Evolutionary conservation across 2,329 filamentous ascomycete genomes (phyloP).

Genomic region (Talaromyces sp.): DNA sequence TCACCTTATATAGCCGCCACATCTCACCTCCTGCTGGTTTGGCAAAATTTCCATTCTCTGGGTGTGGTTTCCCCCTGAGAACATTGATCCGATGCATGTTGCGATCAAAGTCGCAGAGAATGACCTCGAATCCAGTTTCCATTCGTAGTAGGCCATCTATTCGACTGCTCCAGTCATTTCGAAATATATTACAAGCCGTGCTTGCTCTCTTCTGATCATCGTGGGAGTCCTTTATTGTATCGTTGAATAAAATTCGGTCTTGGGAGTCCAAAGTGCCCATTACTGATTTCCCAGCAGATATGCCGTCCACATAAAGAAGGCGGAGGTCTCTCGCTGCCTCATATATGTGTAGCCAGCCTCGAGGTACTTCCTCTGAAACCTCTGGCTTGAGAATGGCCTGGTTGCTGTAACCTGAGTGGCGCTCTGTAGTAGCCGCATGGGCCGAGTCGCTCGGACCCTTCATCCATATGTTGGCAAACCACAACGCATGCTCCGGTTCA

Average conservation of each 20-base stretch:
- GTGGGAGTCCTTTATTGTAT: slow-evolving; percentile 17
- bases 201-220: slow-evolving; percentile 51
- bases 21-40: background rate
- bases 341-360: slow-evolving; percentile 65
- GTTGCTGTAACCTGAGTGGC: background rate
- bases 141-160: slow-evolving; percentile 3
- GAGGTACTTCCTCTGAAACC: background rate
- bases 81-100: slow-evolving; percentile 21
- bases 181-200: slow-evolving; percentile 53
- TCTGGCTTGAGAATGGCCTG: background rate
- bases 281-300: slow-evolving; percentile 60
- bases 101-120: slow-evolving; percentile 42
- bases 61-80: slow-evolving; percentile 4
- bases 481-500: slow-evolving; percentile 63
- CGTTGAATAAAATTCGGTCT: slow-evolving; percentile 55
- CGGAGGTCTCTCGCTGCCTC: slow-evolving; percentile 53
- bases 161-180: slow-evolving; percentile 42
- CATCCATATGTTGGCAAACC: slow-evolving; percentile 46
- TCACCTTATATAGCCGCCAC: slow-evolving; percentile 20
- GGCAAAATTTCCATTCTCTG: background rate
- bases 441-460: background rate
- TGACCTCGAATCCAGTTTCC: slow-evolving; percentile 2
- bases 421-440: background rate
- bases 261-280: slow-evolving; percentile 67
- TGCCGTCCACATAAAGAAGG: slow-evolving; percentile 66